phyloP scores from a whole-genome alignment of 2,329 filamentous ascomycete genomes.

The Lizonia empirigonia region DNA sequence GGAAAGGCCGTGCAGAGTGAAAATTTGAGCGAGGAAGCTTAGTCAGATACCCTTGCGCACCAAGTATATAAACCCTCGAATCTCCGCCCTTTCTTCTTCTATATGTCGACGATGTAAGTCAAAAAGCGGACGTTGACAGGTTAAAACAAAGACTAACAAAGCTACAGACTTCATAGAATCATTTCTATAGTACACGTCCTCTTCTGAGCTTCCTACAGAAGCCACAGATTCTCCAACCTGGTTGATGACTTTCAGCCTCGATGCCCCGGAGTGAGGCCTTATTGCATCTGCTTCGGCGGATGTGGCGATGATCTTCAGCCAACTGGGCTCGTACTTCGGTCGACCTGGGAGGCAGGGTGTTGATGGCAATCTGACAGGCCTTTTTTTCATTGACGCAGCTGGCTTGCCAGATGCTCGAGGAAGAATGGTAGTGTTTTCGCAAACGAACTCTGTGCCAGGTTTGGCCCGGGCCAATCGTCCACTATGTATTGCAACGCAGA shows the following conservation, averaged over 20 bases:
- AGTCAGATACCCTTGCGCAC: neutral
- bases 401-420: constrained; percentile 40
- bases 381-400: constrained; percentile 41
- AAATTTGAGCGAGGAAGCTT: constrained; percentile 1
- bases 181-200: constrained; percentile 96
- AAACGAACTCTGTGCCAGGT: too few species aligned
- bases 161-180: constrained; percentile 45
- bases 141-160: too few species aligned
- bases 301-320: constrained; percentile 96
- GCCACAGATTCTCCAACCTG: constrained; percentile 89
- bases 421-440: constrained; percentile 23
- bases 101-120: constrained; percentile 18
- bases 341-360: constrained; percentile 77
- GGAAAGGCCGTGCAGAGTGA: constrained; percentile 1
- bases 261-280: constrained; percentile 83
- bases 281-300: constrained; percentile 74
- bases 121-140: too few species aligned
- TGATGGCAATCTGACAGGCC: constrained; percentile 85
- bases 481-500: too few species aligned
- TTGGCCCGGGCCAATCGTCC: too few species aligned
- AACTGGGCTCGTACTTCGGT: constrained; percentile 74
- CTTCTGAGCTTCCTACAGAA: constrained; percentile 90
- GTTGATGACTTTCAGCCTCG: constrained; percentile 89
- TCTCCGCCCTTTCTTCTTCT: constrained; percentile 12
- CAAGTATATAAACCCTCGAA: neutral